Evolutionary conservation across 129 eudicot species (phyloP).

Genomic region (Lactuca saligna): DNA sequence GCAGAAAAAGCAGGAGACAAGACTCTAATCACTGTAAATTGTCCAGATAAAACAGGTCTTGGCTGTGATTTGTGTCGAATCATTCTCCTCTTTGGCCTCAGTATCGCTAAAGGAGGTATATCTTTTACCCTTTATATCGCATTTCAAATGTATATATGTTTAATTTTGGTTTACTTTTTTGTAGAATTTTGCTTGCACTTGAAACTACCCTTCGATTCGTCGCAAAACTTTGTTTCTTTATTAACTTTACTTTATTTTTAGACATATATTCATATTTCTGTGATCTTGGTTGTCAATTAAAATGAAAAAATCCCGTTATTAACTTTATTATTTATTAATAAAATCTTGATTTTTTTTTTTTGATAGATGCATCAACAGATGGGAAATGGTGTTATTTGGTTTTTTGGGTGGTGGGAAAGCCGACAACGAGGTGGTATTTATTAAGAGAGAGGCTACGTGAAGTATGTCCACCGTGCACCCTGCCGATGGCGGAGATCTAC

Average conservation of each 20-base stretch:
- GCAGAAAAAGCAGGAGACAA: slow-evolving; percentile 45
- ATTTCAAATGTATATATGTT: not conserved
- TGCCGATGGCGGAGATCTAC: slow-evolving; percentile 46
- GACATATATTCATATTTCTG: too few relatives aligned
- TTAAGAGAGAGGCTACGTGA: slow-evolving; percentile 55
- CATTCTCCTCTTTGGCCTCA: slow-evolving; percentile 60
- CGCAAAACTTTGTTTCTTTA: not conserved
- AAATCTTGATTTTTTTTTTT: not conserved
- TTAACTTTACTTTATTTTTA: not conserved
- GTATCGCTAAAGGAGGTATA: slow-evolving; percentile 73
- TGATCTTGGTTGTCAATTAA: slow-evolving; percentile 14
- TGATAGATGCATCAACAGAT: slow-evolving; percentile 64
- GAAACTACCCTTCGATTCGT: slow-evolving; percentile 1
- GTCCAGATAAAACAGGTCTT: slow-evolving; percentile 78
- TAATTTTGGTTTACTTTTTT: not conserved
- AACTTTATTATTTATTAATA: too few relatives aligned
- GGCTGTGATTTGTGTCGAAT: slow-evolving; percentile 72
- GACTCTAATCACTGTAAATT: slow-evolving; percentile 60
- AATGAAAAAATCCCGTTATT: not conserved
- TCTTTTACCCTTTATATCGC: not conserved
- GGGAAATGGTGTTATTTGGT: slow-evolving; percentile 82
- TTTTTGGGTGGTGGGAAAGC: slow-evolving; percentile 65
- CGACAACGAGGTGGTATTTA: slow-evolving; percentile 55
- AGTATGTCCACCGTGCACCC: slow-evolving; percentile 61
- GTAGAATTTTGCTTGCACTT: not conserved